These are phyloP conservation scores for Collybia mongolica DNA, from an alignment of 768 basidiomycete genomes.

Conservation along the genomic window DNA sequence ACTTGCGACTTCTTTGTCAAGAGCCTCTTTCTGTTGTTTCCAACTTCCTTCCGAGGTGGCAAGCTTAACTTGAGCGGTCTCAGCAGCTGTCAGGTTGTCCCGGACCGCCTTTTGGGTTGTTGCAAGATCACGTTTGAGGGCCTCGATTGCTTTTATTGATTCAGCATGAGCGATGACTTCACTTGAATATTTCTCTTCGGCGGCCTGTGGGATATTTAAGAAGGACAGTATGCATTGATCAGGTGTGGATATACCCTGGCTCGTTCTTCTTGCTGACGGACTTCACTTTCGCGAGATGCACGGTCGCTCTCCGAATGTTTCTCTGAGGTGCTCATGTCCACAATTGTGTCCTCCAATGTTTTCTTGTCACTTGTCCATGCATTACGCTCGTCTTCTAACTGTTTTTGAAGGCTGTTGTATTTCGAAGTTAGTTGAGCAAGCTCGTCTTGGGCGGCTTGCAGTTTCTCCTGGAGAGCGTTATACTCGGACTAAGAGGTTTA, in stretches of 20 bases:
- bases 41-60: slow-evolving; percentile 73
- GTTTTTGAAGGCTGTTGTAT: slow-evolving; percentile 57
- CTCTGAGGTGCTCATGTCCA: slow-evolving; percentile 77
- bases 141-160: slow-evolving; percentile 69
- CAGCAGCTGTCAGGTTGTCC: slow-evolving; percentile 58
- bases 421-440: slow-evolving; percentile 45
- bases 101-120: slow-evolving; percentile 50
- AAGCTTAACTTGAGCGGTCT: slow-evolving; percentile 77
- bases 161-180: slow-evolving; percentile 88
- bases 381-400: slow-evolving; percentile 65
- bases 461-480: slow-evolving; percentile 60
- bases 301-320: slow-evolving; percentile 65
- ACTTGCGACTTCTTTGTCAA: slow-evolving; percentile 78
- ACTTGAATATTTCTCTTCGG: slow-evolving; percentile 77
- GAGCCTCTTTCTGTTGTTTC: slow-evolving; percentile 71
- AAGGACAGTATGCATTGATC: neutral
- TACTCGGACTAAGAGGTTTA: slow-evolving; percentile 52
- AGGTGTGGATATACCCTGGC: slow-evolving; percentile 48
- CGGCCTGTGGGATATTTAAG: slow-evolving; percentile 39
- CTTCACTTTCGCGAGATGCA: slow-evolving; percentile 58
- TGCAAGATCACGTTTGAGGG: slow-evolving; percentile 61
- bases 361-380: slow-evolving; percentile 81
- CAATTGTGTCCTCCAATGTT: slow-evolving; percentile 78
- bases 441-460: slow-evolving; percentile 55
- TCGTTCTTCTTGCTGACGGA: slow-evolving; percentile 67